A percentile compares a stretch with the other conserved stretches of the same genome.
phyloP scores from a whole-genome alignment of 2,329 filamentous ascomycete species.

The Cercospora janseana region DNA sequence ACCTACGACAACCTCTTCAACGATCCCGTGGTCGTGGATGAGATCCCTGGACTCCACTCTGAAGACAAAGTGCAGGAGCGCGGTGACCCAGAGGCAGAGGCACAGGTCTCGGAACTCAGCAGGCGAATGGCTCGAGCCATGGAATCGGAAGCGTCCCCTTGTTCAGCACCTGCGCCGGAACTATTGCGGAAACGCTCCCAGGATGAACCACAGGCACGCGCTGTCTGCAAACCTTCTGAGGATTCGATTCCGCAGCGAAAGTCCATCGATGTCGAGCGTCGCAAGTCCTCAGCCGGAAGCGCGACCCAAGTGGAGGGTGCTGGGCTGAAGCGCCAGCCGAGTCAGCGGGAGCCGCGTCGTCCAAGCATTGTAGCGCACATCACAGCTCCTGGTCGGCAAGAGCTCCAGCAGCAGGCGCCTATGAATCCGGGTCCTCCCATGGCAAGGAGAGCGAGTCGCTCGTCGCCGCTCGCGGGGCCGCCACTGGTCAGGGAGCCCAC shows the following conservation, averaged over 20 bases:
- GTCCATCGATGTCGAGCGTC: slow-evolving; percentile 26
- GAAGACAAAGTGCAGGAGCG: slow-evolving; percentile 36
- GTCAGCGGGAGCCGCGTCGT: slow-evolving; percentile 43
- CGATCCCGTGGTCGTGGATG: slow-evolving; percentile 47
- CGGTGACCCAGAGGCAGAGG: slow-evolving; percentile 20
- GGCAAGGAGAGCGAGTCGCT: slow-evolving; percentile 62
- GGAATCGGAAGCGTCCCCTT: slow-evolving; percentile 26
- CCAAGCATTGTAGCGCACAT: slow-evolving; percentile 45
- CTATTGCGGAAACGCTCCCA: slow-evolving; percentile 23
- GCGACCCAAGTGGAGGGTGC: slow-evolving; percentile 21
- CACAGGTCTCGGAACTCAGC: slow-evolving; percentile 35
- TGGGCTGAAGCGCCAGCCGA: slow-evolving; percentile 37
- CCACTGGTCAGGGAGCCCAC: slow-evolving; percentile 50
- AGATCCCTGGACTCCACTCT: slow-evolving; percentile 35
- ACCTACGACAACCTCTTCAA: slow-evolving; percentile 83
- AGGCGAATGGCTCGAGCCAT: slow-evolving; percentile 35
- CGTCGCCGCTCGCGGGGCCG: slow-evolving; percentile 39
- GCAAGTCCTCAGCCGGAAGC: slow-evolving; percentile 30
- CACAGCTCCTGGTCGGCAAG: slow-evolving; percentile 47
- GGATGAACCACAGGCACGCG: slow-evolving; percentile 23
- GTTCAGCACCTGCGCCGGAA: slow-evolving; percentile 18
- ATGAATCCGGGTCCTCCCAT: slow-evolving; percentile 36
- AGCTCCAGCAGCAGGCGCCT: slow-evolving; percentile 33
- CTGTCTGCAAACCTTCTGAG: slow-evolving; percentile 31
- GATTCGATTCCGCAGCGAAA: slow-evolving; percentile 26